Evolutionary conservation across 2,329 filamentous ascomycete genomes (phyloP), one percentile per base, ranked within the genome.

Genomic region (Ceratocystis papillata): DNA sequence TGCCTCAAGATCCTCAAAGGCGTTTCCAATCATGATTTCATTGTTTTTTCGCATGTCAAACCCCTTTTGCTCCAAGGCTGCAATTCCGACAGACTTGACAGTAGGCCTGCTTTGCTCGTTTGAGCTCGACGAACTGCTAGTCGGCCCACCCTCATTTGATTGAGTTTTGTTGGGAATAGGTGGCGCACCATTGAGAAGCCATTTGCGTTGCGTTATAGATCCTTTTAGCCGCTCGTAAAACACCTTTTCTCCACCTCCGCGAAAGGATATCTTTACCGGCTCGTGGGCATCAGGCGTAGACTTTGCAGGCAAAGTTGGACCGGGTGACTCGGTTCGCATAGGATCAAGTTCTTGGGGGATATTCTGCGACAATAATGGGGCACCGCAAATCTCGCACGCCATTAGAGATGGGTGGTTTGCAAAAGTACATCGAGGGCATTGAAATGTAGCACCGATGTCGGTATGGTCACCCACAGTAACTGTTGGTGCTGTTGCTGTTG

Each of bases 1-100:
- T 2, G 94, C 92, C 73, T 97, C 93, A 0, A 99, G 82, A 72
- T 99, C 94, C 73, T 96, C 93, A 72, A 99, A 99, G 0, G 94
- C 92, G 70, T 84, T 91, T 30, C 93, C 93, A 69, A 99, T 96
- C 62, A 96, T 87, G 8, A 90, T 77, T 75, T 96, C 91, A 71
- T 96, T 97, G 74, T 96, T 96, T 77, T 90, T 93, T 67, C 90
- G 87, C 72, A 91, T 84, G 71, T 92, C 89, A 5, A 93, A 77
- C 0, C 90, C 89, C 69, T 91, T 85, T 71, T 90, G 87, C 74
- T 99, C 94, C 1, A 99, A 81, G 0, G 92, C 93, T 8, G 93
- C 93, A 71, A 99, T 96, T 1, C 94, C 94, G 3, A 90, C 89
- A 0, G 87, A 84, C 69, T 88, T 89, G 15, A 64, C 70, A 44